Conservation (phyloP, 371 early-diverging fungal genomes). For the Mortierella sp. region DNA sequence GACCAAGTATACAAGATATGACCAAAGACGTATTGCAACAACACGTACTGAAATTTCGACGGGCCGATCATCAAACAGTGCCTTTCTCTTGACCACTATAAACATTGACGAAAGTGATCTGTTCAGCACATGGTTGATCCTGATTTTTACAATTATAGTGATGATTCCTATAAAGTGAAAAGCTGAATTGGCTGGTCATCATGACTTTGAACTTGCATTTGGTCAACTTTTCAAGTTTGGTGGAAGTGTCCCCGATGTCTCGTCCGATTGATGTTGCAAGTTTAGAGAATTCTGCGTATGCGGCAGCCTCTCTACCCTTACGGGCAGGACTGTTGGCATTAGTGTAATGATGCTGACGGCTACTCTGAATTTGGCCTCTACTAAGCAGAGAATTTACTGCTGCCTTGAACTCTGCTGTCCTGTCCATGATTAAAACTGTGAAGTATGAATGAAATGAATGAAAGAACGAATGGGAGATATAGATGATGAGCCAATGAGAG, state of each 20-base stretch:
- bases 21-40: background rate
- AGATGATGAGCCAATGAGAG: background rate
- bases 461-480: no score
- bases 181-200: background rate
- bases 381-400: slow-evolving; percentile 49
- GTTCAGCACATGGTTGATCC: background rate
- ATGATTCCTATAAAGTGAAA: background rate
- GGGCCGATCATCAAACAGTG: slow-evolving; percentile 82
- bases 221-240: slow-evolving; percentile 76
- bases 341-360: slow-evolving; percentile 13
- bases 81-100: slow-evolving; percentile 79
- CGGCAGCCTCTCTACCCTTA: slow-evolving; percentile 34
- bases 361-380: slow-evolving; percentile 26
- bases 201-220: slow-evolving; percentile 63
- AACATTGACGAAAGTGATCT: background rate
- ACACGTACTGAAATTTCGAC: slow-evolving; percentile 74
- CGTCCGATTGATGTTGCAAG: slow-evolving; percentile 75
- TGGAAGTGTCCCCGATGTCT: slow-evolving; percentile 71
- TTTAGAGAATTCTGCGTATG: slow-evolving; percentile 67
- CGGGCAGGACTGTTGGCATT: slow-evolving; percentile 20
- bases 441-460: background rate
- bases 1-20: background rate
- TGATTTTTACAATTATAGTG: background rate
- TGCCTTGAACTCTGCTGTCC: slow-evolving; percentile 57
- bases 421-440: slow-evolving; percentile 34